Conservation (phyloP, 257 asterid genomes). For the Lantana camara region DNA sequence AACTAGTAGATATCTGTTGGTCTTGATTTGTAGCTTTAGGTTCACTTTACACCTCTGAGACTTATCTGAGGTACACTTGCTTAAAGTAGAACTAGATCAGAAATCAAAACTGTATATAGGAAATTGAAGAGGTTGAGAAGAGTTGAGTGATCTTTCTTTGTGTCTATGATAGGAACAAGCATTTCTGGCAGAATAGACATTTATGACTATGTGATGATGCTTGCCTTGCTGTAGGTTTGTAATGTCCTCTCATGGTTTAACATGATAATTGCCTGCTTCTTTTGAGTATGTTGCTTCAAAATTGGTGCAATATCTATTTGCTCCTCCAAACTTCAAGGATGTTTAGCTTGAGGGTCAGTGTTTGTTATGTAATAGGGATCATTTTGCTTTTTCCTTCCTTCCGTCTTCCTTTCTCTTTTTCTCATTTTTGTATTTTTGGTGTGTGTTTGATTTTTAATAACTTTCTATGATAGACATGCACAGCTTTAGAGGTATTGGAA, state of each 20-base stretch:
- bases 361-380: too few relatives aligned
- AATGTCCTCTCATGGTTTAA: background rate
- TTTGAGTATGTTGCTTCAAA: too few relatives aligned
- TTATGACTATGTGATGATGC: background rate
- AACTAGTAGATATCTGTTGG: background rate
- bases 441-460: too few relatives aligned
- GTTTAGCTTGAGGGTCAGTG: too few relatives aligned
- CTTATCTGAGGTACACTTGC: background rate
- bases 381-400: too few relatives aligned
- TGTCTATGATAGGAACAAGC: background rate
- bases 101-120: background rate
- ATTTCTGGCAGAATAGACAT: background rate
- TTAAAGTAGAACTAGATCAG: background rate
- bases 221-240: conserved; percentile 4
- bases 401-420: too few relatives aligned
- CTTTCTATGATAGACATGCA: too few relatives aligned
- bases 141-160: background rate
- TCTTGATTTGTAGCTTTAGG: background rate
- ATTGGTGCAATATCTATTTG: too few relatives aligned
- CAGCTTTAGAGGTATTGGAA: too few relatives aligned
- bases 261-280: too few relatives aligned
- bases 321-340: too few relatives aligned
- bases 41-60: background rate
- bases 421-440: too few relatives aligned
- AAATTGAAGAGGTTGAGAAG: background rate